A percentile compares a stretch with the other conserved stretches of the same genome.
phyloP scores from a whole-genome alignment of 352 stramenopile species.

The Phytophthora chlamydospora region DNA sequence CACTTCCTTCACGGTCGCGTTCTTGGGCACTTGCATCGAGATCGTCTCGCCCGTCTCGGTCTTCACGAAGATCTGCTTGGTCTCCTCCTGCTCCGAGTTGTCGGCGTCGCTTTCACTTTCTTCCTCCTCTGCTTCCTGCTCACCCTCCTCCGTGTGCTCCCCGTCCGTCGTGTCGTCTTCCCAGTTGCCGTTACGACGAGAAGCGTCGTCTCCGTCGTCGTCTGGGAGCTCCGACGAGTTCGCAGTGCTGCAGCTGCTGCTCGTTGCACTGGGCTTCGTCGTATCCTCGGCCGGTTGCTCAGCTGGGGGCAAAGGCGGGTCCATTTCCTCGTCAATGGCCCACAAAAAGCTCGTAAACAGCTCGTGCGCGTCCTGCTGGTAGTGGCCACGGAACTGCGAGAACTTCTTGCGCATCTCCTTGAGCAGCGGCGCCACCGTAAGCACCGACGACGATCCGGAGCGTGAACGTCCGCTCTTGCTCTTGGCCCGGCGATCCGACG shows the following conservation, averaged over 20 bases:
- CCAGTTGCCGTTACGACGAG: conserved; percentile 22
- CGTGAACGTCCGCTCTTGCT: conserved; percentile 26
- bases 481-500: conserved; percentile 23
- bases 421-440: conserved; percentile 66
- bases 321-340: conserved; percentile 78
- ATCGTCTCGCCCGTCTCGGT: conserved; percentile 66
- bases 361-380: conserved; percentile 98
- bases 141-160: conserved; percentile 20
- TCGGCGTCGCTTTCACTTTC: conserved; percentile 34
- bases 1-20: conserved; percentile 55
- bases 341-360: conserved; percentile 94
- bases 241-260: conserved; percentile 28
- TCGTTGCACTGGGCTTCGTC: conserved; percentile 22
- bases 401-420: conserved; percentile 86
- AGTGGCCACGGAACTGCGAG: conserved; percentile 92
- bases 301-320: conserved; percentile 37
- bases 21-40: conserved; percentile 56
- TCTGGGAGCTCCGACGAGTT: conserved; percentile 37
- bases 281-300: conserved; percentile 6
- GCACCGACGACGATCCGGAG: conserved; percentile 45
- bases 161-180: conserved; percentile 33
- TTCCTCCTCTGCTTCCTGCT: conserved; percentile 32
- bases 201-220: conserved; percentile 28
- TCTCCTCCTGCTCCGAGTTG: conserved; percentile 33
- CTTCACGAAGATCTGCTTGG: conserved; percentile 71